Conservation (phyloP, 2,329 filamentous ascomycete species). For the Diaporthe helianthi region DNA sequence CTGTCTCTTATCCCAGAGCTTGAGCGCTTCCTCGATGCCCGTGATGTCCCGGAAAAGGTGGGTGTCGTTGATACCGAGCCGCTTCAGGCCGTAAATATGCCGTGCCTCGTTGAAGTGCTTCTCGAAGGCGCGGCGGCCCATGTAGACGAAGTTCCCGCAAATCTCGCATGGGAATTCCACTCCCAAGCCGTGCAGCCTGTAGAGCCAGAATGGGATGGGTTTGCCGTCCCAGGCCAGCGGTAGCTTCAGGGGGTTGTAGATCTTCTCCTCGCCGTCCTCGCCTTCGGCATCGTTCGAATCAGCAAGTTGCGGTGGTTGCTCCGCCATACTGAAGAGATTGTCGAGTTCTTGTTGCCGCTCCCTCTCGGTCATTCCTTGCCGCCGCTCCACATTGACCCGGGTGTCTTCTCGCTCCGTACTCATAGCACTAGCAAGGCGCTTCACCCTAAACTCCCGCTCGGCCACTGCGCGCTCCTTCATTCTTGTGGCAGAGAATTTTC, state of each 20-base stretch:
- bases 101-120: constrained; percentile 97
- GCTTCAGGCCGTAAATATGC: constrained; percentile 93
- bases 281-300: constrained; percentile 73
- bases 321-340: constrained; percentile 71
- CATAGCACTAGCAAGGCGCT: constrained; percentile 81
- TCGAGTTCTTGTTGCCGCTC: constrained; percentile 95
- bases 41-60: constrained; percentile 94
- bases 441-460: constrained; percentile 84
- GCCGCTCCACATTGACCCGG: constrained; percentile 91
- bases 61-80: constrained; percentile 90
- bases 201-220: constrained; percentile 98
- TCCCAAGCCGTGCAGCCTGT: constrained; percentile 93
- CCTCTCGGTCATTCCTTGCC: constrained; percentile 95
- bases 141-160: constrained; percentile 98
- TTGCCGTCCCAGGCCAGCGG: constrained; percentile 98
- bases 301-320: constrained; percentile 51
- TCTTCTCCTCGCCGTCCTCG: constrained; percentile 81
- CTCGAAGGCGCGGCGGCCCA: constrained; percentile 93
- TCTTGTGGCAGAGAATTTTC: constrained; percentile 36
- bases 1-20: constrained; percentile 93
- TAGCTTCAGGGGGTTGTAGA: constrained; percentile 96
- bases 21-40: constrained; percentile 85
- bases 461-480: constrained; percentile 88
- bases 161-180: constrained; percentile 97
- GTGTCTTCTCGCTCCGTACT: constrained; percentile 88